Base-by-base conservation (phyloP, 306 rosid species). In the Ceratonia siliqua region DNA sequence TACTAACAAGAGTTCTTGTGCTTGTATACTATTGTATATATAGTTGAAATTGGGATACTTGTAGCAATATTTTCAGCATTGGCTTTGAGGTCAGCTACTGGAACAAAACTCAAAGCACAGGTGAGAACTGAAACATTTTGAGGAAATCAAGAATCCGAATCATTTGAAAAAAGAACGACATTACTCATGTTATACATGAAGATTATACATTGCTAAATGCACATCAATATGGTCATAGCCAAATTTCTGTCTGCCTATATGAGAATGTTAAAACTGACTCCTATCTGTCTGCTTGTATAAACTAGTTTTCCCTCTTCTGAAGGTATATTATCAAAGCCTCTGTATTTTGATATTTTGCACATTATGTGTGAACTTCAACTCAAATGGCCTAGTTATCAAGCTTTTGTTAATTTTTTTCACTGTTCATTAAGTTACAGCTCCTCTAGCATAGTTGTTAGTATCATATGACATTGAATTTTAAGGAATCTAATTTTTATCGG, bases 211-310 rank as follows among this genome's bases (percentile, higher is more conserved):
- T 70, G 49, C 38, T 24, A 61, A 48, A 28, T 46, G 35, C 81
- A 71, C 57, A 41, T 75, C 62, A 57, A 80, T 67, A 72, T 62
- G 77, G 66, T 74, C 54, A 28, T 68, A 38, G 58, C 66, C 38
- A 17, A 73, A 57, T 67, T 32, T 58, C 58, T 28, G 70, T 77
- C 39, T 68, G 70, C 73, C 66, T 38, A n/a, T 17, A 18, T 50
- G 73, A 79, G 24, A 67, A 66, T 61, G 24, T 59, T 33, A 59
- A 33, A 32, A 13, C 42, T 18, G 2, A 36, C 32, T 62, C 35
- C 20, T 0, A 1, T 39, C 35, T 15, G 35, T 28, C 45, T 11
- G 50, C 15, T 57, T 72, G 77, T 57, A 57, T 21, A 32, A 42
- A 32, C 56, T 32, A 43, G 20, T 22, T 35, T 42, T 3, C 28